Evolutionary conservation across 768 basidiomycete genomes (phyloP).

Genomic region (Tulasnella sp.): DNA sequence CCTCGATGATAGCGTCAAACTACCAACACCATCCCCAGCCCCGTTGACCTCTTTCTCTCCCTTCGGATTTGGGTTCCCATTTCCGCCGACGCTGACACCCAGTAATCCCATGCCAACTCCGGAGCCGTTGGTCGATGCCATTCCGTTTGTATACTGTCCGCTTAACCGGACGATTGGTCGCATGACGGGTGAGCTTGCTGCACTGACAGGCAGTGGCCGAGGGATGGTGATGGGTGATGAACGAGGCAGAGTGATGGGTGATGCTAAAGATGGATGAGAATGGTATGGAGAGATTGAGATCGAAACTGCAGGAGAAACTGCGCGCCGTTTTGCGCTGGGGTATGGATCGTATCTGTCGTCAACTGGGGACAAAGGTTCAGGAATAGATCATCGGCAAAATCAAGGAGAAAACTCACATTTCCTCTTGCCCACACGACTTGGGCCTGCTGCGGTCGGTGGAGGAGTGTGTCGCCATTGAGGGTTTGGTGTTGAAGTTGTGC

Average conservation of each 20-base stretch:
- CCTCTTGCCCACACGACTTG: constrained; percentile 34
- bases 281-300: constrained; percentile 30
- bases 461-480: constrained; percentile 35
- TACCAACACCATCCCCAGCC: constrained; percentile 33
- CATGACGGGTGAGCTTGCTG: constrained; percentile 36
- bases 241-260: constrained; percentile 26
- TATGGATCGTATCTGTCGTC: constrained; percentile 37
- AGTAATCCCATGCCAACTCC: constrained; percentile 29
- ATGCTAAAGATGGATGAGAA: constrained; percentile 23
- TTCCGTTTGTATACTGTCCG: neutral
- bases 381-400: neutral
- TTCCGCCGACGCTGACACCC: constrained; percentile 24
- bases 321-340: constrained; percentile 35
- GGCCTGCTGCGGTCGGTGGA: constrained; percentile 28
- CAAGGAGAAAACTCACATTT: constrained; percentile 31
- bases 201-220: constrained; percentile 20
- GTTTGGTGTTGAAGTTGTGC: constrained; percentile 28
- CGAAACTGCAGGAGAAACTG: constrained; percentile 36
- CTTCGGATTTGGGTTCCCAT: constrained; percentile 6
- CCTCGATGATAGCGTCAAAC: constrained; percentile 21
- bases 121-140: constrained; percentile 18
- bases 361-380: neutral
- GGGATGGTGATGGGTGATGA: constrained; percentile 31
- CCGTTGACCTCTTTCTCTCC: constrained; percentile 31
- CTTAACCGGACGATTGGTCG: constrained; percentile 30